Conservation (phyloP, 306 rosid genomes). For the Quercus rubra region DNA sequence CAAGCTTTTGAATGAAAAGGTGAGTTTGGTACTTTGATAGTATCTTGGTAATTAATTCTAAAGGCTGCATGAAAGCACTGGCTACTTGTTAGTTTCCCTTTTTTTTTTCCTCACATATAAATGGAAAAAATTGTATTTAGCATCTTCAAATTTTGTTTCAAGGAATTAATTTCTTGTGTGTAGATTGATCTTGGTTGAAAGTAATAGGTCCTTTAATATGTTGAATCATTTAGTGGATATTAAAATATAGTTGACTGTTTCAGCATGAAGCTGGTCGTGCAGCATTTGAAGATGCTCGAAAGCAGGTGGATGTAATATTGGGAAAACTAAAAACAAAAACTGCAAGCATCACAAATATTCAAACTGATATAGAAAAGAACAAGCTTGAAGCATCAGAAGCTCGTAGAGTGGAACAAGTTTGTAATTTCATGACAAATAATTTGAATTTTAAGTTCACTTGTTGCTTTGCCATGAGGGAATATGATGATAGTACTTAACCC, state of each 20-base stretch:
- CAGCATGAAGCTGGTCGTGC: slow-evolving; percentile 84
- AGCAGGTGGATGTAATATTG: slow-evolving; percentile 58
- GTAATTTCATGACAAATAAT: slow-evolving; percentile 20
- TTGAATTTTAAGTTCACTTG: neutral
- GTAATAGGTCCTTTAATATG: neutral
- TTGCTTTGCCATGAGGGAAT: neutral
- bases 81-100: neutral
- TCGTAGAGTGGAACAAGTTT: slow-evolving; percentile 69
- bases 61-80: neutral
- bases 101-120: neutral
- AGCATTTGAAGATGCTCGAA: slow-evolving; percentile 69
- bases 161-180: no score
- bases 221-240: neutral
- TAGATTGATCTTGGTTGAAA: neutral
- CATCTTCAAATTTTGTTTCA: neutral
- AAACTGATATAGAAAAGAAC: slow-evolving; percentile 56
- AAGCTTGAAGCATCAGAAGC: slow-evolving; percentile 63
- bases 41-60: neutral
- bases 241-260: slow-evolving; percentile 15
- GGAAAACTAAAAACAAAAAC: slow-evolving; percentile 53
- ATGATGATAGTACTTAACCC: slow-evolving; percentile 14
- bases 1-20: slow-evolving; percentile 83
- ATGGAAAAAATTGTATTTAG: neutral
- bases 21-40: slow-evolving; percentile 25
- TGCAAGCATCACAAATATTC: slow-evolving; percentile 45